Base-by-base conservation (phyloP, 768 basidiomycete species). In the Crassisporium funariophilum region DNA sequence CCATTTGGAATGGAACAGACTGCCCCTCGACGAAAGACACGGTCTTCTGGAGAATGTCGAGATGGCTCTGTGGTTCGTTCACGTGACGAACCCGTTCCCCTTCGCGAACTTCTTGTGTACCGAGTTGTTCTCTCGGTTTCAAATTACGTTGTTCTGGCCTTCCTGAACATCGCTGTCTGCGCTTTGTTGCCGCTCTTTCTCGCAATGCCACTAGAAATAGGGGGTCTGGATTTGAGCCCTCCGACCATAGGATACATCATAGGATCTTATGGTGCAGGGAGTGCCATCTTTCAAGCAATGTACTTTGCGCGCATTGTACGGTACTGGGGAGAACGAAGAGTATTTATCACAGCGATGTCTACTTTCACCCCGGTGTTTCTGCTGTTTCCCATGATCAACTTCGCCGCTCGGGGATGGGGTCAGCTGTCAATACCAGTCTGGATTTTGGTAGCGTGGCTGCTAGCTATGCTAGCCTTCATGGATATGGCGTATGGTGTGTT, bases 121-220 rank as follows among this genome's bases (percentile, higher is more conserved):
- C 81, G 73, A 12, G 82, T 91, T 5, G 56, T 88, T 33, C 64
- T 88, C 27, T 81, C 86, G 1, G 76, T 83, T n/a, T 72, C 76
- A 25, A 89, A 88, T 60, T 91, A 89, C 62, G 80, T 78, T 13
- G 60, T 72, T 9, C 74, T 91, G 20, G 80, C 87, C 4, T 73
- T 88, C 31, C 59, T 86, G 33, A 83, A 86, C 47, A 84, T 88
- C 35, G 62, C 64, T 6, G 54, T 72, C 33, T 60, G 59, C 42
- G 76, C 83, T 4, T 62, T 90, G 4, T 74, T 86, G 8, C 88
- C 89, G 1, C 65, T 88, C 7, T 88, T 88, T 63, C 72, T 82
- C 38, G 76, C 85, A 13, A 88, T 85, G 47, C 84, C 88, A 1
- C 65, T 82, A 35, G 70, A 71, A 12, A 75, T 82, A 15, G 88